These are phyloP conservation scores for Metschnikowia henanensis DNA, from an alignment of 805 yeast genomes.

Conservation along the genomic window DNA sequence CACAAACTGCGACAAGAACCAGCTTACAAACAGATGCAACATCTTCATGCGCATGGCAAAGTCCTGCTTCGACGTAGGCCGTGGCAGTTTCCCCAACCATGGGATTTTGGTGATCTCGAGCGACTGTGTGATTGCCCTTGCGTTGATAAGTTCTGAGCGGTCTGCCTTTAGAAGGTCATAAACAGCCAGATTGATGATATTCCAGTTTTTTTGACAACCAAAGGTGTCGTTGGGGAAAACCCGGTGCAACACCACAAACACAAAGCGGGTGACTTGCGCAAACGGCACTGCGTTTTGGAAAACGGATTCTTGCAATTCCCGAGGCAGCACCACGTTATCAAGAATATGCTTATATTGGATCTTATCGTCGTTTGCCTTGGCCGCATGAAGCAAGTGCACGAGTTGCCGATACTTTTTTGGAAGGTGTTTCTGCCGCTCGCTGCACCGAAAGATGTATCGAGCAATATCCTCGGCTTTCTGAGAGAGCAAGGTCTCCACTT, in stretches of 20 bases:
- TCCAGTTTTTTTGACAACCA: conserved; percentile 50
- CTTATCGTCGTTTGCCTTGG: conserved; percentile 3
- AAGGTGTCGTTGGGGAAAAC: conserved; percentile 51
- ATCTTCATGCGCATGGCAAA: conserved; percentile 34
- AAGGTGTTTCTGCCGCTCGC: not conserved
- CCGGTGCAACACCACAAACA: conserved; percentile 43
- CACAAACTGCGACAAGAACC: conserved; percentile 56
- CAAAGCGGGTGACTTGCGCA: conserved; percentile 40
- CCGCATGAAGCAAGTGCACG: not conserved
- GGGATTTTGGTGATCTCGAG: conserved; percentile 45
- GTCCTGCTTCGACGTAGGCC: conserved; percentile 41
- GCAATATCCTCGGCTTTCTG: not conserved
- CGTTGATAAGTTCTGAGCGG: conserved; percentile 33
- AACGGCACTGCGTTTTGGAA: conserved; percentile 32
- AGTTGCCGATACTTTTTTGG: conserved; percentile 9
- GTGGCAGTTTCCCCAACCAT: conserved; percentile 51
- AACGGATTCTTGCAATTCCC: conserved; percentile 20
- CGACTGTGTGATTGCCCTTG: conserved; percentile 31
- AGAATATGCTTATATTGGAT: conserved; percentile 1
- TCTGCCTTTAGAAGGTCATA: conserved; percentile 4
- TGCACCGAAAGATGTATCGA: not conserved
- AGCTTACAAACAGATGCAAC: conserved; percentile 46
- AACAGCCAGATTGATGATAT: conserved; percentile 4
- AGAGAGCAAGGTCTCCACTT: not conserved
- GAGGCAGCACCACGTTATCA: not conserved